Evolutionary conservation across 768 basidiomycete genomes (phyloP).

Genomic region (Hypholoma sublateritium): DNA sequence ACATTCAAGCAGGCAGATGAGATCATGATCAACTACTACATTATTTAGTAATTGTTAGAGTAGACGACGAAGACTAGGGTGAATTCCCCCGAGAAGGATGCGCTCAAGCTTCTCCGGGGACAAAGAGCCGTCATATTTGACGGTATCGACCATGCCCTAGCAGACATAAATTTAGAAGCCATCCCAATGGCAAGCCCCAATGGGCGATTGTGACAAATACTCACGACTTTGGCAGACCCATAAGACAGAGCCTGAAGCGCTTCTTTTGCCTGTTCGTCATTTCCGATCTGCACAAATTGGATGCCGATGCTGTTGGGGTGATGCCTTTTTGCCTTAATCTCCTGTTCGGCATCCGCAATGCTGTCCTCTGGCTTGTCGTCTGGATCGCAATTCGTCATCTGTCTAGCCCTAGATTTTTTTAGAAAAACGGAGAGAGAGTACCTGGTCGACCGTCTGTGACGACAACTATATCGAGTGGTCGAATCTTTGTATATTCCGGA

Average conservation of each 20-base stretch:
- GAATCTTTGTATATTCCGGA: conserved; percentile 20
- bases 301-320: conserved; percentile 33
- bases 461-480: conserved; percentile 32
- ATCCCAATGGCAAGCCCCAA: not conserved
- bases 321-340: conserved; percentile 22
- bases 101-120: conserved; percentile 28
- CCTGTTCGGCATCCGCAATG: conserved; percentile 22
- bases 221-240: conserved; percentile 25
- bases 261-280: conserved; percentile 18
- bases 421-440: not conserved
- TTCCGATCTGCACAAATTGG: conserved; percentile 34
- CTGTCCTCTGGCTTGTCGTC: conserved; percentile 8
- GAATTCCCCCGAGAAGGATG: conserved; percentile 33
- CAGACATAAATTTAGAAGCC: not conserved
- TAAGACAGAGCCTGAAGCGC: conserved; percentile 25
- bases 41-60: not conserved
- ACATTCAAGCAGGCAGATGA: too few relatives aligned
- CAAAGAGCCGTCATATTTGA: conserved; percentile 25
- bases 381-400: not conserved
- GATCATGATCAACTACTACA: too few relatives aligned
- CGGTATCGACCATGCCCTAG: conserved; percentile 32
- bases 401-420: too few relatives aligned
- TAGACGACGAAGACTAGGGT: conserved; percentile 27
- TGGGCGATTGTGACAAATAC: too few relatives aligned
- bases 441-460: conserved; percentile 32